Evolutionary conservation across 202 grass and related monocot species (phyloP), one percentile per base, ranked within the genome.

Genomic region (Panicum virgatum): DNA sequence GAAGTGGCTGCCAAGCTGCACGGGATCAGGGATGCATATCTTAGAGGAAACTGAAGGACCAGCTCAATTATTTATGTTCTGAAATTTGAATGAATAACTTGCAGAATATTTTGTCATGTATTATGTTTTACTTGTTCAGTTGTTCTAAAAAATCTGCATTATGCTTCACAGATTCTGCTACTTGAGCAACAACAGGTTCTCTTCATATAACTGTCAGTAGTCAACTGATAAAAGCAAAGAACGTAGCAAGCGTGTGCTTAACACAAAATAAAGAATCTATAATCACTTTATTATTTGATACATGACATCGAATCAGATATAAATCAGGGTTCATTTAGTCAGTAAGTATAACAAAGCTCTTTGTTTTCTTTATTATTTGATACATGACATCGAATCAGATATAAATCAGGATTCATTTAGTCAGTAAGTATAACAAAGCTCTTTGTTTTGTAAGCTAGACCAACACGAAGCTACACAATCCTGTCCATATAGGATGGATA

Each of bases 391-490:
- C 22, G 66, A 52, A 7, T 52, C 48, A 7, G 16, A 6, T 23
- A 43, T 20, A 43, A 37, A 38, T 29, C 18, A 52, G 12, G 27
- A 38, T 65, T 76, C 29, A 78, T 63, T 9, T 61, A 50, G 66
- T 78, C 54, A 42, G 63, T 32, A 57, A 43, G 46, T 52, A 36
- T 52, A 46, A 20, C 45, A 86, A 80, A 80, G 58, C 25, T 76
- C 25, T 59, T 58, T 20, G 27, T 58, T 76, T 39, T 58, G 50
- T 38, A 59, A 48, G 47, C 83, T 79, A 63, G 46, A 52, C 71
- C 34, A 65, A 54, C 58, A 83, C 70, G 62, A 70, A 39, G 73
- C 76, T 74, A 74, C 84, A 86, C 60, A 86, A 75, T 59, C 39
- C 15, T 86, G 59, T 68, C 20, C 50, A 59, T 66, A 25, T 43